phyloP scores from a whole-genome alignment of 164 flowering plant genomes.

The Aristolochia contorta region DNA sequence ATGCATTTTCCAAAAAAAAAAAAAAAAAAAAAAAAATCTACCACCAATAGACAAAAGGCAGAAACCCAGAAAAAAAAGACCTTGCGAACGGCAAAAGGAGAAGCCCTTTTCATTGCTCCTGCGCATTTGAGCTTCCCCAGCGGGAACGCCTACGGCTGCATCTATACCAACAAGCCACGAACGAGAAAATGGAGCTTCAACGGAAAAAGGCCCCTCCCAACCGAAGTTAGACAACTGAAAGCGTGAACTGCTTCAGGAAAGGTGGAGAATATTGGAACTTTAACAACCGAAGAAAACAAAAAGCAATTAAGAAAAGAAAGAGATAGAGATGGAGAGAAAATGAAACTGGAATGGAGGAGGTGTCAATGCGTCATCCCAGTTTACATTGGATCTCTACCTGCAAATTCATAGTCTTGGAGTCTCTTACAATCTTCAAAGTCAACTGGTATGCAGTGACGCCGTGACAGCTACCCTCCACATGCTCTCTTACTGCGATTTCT shows the following conservation, averaged over 20 bases:
- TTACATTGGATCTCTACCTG: not conserved
- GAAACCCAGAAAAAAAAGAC: conserved; percentile 3
- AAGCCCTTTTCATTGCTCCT: too few relatives aligned
- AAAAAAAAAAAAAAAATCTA: too few relatives aligned
- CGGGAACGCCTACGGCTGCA: not conserved
- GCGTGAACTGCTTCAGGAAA: conserved; percentile 1
- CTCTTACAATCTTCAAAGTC: too few relatives aligned
- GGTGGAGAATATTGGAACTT: not conserved
- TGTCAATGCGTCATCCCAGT: not conserved
- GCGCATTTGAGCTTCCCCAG: too few relatives aligned
- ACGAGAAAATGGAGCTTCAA: not conserved
- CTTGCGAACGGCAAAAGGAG: conserved; percentile 11
- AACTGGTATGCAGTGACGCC: too few relatives aligned
- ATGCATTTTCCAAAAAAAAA: not conserved
- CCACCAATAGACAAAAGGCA: not conserved
- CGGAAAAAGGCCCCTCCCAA: not conserved
- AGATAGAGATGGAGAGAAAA: not conserved
- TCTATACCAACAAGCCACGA: not conserved
- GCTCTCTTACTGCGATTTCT: too few relatives aligned
- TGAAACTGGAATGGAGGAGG: not conserved
- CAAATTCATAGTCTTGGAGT: too few relatives aligned
- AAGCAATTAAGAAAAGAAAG: not conserved
- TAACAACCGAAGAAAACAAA: not conserved
- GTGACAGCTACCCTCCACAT: too few relatives aligned
- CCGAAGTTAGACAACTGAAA: not conserved